Conservation (phyloP, 495 filamentous ascomycete genomes). For the Hypoxylon fragiforme region DNA sequence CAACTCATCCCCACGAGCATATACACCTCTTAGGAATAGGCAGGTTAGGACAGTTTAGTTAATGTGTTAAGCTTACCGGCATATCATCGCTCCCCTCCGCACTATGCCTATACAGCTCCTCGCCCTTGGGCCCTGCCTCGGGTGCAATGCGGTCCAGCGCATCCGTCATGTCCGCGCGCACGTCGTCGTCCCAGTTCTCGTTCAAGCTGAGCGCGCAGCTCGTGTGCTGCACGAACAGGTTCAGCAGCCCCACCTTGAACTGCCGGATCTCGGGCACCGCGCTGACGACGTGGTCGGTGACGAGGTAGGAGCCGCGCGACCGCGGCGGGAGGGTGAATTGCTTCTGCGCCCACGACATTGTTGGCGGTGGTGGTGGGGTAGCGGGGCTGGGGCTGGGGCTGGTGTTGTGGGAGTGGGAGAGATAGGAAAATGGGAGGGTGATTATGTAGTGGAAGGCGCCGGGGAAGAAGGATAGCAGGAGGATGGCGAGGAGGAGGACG, state of each 20-base stretch:
- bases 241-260: slow-evolving; percentile 85
- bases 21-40: no score
- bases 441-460: slow-evolving; percentile 54
- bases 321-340: slow-evolving; percentile 71
- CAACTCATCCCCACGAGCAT: no score
- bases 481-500: slow-evolving; percentile 51
- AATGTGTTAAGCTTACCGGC: slow-evolving; percentile 60
- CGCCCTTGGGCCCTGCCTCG: slow-evolving; percentile 61
- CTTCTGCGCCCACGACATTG: slow-evolving; percentile 80
- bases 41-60: no score
- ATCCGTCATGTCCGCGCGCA: slow-evolving; percentile 85
- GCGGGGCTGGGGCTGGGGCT: slow-evolving; percentile 25
- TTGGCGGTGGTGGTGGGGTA: slow-evolving; percentile 28
- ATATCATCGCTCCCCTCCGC: slow-evolving; percentile 93
- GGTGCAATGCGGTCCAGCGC: slow-evolving; percentile 87
- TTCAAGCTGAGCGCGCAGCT: slow-evolving; percentile 84
- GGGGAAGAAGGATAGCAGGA: slow-evolving; percentile 60
- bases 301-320: slow-evolving; percentile 83
- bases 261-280: slow-evolving; percentile 72
- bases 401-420: slow-evolving; percentile 29
- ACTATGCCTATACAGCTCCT: slow-evolving; percentile 83
- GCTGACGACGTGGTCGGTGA: slow-evolving; percentile 71
- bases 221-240: slow-evolving; percentile 91
- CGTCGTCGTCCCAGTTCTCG: slow-evolving; percentile 76
- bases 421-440: slow-evolving; percentile 46